Conservation (phyloP, 352 stramenopile species). For the Thalassiosira mediterranea region DNA sequence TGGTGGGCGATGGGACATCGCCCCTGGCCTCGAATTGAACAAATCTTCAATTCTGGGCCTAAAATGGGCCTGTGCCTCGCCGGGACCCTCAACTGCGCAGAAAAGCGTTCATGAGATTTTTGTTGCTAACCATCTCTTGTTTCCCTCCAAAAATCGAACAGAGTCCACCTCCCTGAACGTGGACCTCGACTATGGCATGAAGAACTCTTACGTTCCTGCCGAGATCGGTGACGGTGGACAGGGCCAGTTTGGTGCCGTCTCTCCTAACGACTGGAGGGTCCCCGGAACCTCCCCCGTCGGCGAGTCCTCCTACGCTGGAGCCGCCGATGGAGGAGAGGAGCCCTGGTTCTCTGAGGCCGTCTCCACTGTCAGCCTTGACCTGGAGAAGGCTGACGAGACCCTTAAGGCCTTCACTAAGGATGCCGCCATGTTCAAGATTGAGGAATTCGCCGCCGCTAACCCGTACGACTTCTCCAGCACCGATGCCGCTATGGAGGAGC, state of each 20-base stretch:
- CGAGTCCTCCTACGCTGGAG: conserved; percentile 73
- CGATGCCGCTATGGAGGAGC: conserved; percentile 64
- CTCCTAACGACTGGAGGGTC: conserved; percentile 77
- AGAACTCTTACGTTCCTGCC: conserved; percentile 82
- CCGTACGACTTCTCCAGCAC: conserved; percentile 63
- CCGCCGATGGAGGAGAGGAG: conserved; percentile 80
- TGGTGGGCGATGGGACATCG: too few species aligned
- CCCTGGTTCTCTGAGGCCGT: conserved; percentile 84
- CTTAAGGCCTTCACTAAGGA: conserved; percentile 85
- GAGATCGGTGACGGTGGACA: conserved; percentile 75
- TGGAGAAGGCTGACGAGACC: conserved; percentile 80
- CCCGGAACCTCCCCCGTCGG: conserved; percentile 82
- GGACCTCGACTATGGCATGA: conserved; percentile 80
- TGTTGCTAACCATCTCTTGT: too few species aligned
- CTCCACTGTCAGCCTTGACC: conserved; percentile 80
- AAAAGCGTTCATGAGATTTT: too few species aligned
- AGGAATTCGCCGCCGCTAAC: conserved; percentile 65
- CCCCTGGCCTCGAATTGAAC: too few species aligned
- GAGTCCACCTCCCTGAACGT: conserved; percentile 63
- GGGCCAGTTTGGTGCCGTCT: conserved; percentile 78
- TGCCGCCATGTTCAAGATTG: conserved; percentile 82
- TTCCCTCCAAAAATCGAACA: too few species aligned
- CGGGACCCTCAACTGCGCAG: too few species aligned
- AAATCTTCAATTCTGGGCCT: too few species aligned
- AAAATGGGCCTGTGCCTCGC: too few species aligned